Conservation (phyloP, 148 eudicot genomes). For the Chenopodium album region DNA sequence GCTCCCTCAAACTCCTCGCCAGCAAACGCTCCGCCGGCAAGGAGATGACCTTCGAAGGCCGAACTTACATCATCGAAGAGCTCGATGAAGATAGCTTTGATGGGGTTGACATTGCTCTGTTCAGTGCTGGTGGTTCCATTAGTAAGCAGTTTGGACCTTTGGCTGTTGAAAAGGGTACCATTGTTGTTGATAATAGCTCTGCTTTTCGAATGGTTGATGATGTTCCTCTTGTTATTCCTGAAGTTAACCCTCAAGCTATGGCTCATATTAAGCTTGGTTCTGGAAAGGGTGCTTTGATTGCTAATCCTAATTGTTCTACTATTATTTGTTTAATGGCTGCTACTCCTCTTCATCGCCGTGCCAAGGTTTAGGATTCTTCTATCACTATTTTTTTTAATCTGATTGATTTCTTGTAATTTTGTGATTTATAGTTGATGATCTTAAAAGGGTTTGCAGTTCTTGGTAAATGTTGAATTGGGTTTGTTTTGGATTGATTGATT, state of each 20-base stretch:
- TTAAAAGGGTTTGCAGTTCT: neutral
- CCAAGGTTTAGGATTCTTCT: conserved; percentile 51
- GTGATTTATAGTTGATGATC: neutral
- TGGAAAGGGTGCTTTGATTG: conserved; percentile 82
- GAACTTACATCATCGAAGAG: conserved; percentile 55
- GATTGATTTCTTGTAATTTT: neutral
- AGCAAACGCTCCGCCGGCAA: conserved; percentile 84
- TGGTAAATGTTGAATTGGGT: neutral
- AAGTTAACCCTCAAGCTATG: conserved; percentile 94
- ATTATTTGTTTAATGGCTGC: conserved; percentile 98
- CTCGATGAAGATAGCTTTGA: conserved; percentile 55
- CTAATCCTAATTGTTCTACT: conserved; percentile 96
- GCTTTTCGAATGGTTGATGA: conserved; percentile 88
- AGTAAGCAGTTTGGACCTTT: conserved; percentile 81
- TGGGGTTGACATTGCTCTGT: conserved; percentile 80
- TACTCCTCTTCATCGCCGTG: conserved; percentile 90
- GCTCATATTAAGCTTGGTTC: conserved; percentile 47
- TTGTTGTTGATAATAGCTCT: conserved; percentile 95
- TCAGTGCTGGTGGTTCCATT: conserved; percentile 86
- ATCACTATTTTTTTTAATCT: neutral
- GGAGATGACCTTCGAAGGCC: conserved; percentile 48
- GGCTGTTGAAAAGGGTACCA: conserved; percentile 64
- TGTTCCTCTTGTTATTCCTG: conserved; percentile 89
- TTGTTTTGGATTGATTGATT: neutral
- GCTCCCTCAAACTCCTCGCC: conserved; percentile 82